Evolutionary conservation across 2,329 filamentous ascomycete species (phyloP).

Genomic region (Aureobasidium sp.): DNA sequence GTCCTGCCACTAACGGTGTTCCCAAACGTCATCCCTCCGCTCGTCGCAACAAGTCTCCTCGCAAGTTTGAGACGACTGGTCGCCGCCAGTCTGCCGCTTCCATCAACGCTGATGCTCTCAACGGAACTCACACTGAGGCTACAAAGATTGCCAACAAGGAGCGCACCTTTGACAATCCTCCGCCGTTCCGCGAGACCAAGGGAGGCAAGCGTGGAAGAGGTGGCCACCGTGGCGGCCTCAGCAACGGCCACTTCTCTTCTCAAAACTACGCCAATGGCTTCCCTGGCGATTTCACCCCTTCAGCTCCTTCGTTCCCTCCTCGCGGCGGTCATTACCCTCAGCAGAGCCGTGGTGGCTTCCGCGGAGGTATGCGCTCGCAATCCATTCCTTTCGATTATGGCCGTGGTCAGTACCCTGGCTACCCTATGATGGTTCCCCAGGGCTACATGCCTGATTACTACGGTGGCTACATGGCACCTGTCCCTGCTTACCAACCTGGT

Average conservation of each 20-base stretch:
- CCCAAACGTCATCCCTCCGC: constrained; percentile 7
- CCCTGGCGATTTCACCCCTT: constrained; percentile 18
- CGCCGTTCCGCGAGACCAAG: constrained; percentile 3
- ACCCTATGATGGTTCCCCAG: constrained; percentile 14
- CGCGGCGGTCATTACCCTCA: constrained; percentile 25
- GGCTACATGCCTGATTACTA: constrained; percentile 37
- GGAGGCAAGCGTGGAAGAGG: constrained; percentile 22
- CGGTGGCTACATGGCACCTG: constrained; percentile 47
- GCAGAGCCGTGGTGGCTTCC: constrained; percentile 34
- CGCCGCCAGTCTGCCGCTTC: constrained; percentile 4
- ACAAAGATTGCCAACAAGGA: constrained; percentile 3
- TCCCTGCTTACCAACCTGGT: constrained; percentile 49
- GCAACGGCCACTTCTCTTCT: constrained; percentile 23
- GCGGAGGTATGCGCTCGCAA: constrained; percentile 48
- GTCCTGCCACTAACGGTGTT: background rate
- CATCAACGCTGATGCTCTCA: background rate
- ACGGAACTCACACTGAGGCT: background rate
- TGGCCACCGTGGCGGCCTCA: constrained; percentile 24
- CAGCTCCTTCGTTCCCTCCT: constrained; percentile 18
- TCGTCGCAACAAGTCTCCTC: constrained; percentile 15
- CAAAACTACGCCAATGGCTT: constrained; percentile 19
- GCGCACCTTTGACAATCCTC: background rate
- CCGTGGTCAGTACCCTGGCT: constrained; percentile 24
- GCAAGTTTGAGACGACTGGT: constrained; percentile 11
- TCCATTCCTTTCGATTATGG: constrained; percentile 52